phyloP scores from a whole-genome alignment of 2,329 filamentous ascomycete genomes.

The Colletotrichum brevisporum region DNA sequence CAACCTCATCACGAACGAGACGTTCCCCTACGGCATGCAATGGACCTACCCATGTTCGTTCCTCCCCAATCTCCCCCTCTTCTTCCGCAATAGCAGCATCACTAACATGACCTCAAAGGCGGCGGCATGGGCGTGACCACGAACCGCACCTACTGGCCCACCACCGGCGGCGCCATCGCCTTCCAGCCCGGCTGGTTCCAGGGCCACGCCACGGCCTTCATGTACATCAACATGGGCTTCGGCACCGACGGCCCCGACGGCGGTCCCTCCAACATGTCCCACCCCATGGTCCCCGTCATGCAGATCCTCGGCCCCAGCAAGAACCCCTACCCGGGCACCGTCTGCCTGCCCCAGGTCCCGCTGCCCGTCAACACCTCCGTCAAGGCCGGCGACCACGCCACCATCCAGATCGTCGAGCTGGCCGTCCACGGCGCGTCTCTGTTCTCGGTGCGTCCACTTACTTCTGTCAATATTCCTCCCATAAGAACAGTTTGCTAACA shows the following conservation, averaged over 20 bases:
- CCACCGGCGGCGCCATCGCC: conserved; percentile 86
- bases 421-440: conserved; percentile 87
- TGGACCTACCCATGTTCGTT: conserved; percentile 94
- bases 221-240: conserved; percentile 93
- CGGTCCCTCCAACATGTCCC: conserved; percentile 88
- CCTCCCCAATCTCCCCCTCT: conserved; percentile 8
- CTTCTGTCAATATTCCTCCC: background rate
- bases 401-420: conserved; percentile 88
- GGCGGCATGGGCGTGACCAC: conserved; percentile 83
- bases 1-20: conserved; percentile 84
- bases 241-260: conserved; percentile 75
- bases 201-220: conserved; percentile 84
- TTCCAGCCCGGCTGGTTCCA: conserved; percentile 97
- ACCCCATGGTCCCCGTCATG: conserved; percentile 84
- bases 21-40: conserved; percentile 91
- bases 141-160: conserved; percentile 94
- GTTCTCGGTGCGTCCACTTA: conserved; percentile 79
- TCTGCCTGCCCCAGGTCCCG: conserved; percentile 92
- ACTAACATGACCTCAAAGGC: conserved; percentile 65
- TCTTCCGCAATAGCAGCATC: conserved; percentile 17
- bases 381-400: conserved; percentile 87
- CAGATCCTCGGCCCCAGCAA: conserved; percentile 87
- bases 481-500: conserved; percentile 20
- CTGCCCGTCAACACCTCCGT: conserved; percentile 80
- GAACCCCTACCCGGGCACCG: conserved; percentile 86